Base-by-base conservation (phyloP, 768 basidiomycete species). In the Gloeopeniophorella convolvens region DNA sequence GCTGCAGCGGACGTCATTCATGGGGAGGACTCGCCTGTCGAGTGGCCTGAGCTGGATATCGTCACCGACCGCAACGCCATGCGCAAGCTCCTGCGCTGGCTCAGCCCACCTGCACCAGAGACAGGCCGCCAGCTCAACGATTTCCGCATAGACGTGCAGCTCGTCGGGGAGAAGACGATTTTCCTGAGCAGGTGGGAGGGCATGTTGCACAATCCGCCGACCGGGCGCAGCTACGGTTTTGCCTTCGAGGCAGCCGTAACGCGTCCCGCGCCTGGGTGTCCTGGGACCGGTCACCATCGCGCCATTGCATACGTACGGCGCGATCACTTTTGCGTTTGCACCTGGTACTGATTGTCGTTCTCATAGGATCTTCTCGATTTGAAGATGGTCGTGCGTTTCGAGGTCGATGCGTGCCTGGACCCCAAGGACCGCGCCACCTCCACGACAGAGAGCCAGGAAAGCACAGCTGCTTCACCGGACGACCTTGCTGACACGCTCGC, bases 141-240 rank as follows among this genome's bases (percentile, higher is more conserved):
- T 46, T 90, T 89, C 59, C 70, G 87, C 16, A 84, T 90, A 54
- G 85, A 90, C 48, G 53, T 80, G 3, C 79, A 89, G 60, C 68
- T 85, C 15, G 74, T 71, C 0, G 83, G 85, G 1, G 58, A 59
- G 15, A 70, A 68, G 47, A 87, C 86, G 0, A 66, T 85, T 13
- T 58, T 89, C 23, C 66, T 88, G 58, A 79, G 77, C 47, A 68
- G 86, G 1, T 69, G 66, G 83, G 82, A 76, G 75, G 74, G 51
- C 62, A 65, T 52, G 50, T 64, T 10, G 60, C 51, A 46, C 3
- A 58, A 66, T 23, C 20, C 55, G 13, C 47, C 43, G 0, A 57
- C 47, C 6, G 55, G 73, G 12, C 71, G 69, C 0, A 67, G 65
- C 0, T 89, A 69, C 62, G 84, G 84, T 0, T 67, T 75, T 41